Conservation (phyloP, 371 early-diverging fungal genomes). For the Entomophthora muscae region DNA sequence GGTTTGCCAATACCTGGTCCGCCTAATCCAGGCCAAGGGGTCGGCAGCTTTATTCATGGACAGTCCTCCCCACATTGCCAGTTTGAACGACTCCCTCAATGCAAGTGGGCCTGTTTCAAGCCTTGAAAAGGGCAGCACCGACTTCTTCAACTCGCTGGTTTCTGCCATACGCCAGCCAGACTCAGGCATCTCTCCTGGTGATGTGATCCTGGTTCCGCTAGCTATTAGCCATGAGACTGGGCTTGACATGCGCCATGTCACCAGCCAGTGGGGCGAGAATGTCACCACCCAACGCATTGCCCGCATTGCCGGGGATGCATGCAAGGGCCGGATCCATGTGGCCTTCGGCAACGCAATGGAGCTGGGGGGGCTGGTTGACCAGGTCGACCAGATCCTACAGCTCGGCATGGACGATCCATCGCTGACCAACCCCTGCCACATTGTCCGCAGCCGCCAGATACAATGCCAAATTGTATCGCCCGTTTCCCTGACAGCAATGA, state of each 20-base stretch:
- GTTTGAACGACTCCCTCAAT: background rate
- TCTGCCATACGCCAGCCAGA: background rate
- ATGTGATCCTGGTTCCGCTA: background rate
- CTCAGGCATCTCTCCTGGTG: background rate
- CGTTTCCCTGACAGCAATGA: background rate
- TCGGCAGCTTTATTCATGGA: slow-evolving; percentile 4
- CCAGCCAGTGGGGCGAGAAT: background rate
- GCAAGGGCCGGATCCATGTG: background rate
- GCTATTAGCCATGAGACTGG: background rate
- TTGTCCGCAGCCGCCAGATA: background rate
- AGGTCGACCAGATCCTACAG: background rate
- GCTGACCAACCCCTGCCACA: background rate
- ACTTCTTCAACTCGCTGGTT: background rate
- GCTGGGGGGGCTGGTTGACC: background rate
- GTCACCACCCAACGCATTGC: background rate
- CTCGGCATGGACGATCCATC: background rate
- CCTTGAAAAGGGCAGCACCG: background rate
- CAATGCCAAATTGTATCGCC: slow-evolving; percentile 4
- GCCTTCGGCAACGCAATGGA: background rate
- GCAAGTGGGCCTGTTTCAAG: background rate
- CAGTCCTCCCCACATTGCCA: background rate
- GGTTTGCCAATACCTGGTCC: background rate
- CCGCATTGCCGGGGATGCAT: background rate
- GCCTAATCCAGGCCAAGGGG: background rate
- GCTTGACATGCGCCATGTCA: background rate